Evolutionary conservation across 176 grass and related monocot genomes (phyloP).

Genomic region (Oryza glumipatula): DNA sequence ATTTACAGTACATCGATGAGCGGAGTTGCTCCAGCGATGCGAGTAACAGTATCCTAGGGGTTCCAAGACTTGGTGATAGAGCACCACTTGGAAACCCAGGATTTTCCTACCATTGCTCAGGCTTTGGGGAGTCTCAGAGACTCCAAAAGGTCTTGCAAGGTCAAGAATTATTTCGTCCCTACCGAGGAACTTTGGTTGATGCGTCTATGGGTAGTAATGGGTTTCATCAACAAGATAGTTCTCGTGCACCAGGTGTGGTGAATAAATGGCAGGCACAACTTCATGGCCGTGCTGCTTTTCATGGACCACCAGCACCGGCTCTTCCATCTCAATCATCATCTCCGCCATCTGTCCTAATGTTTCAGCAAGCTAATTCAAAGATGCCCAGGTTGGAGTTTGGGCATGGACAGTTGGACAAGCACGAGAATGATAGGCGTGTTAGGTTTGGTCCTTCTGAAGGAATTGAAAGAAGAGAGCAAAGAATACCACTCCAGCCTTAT

Average conservation of each 20-base stretch:
- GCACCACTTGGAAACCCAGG: conserved; percentile 52
- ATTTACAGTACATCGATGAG: conserved; percentile 57
- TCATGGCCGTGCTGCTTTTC: conserved; percentile 34
- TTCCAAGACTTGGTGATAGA: conserved; percentile 56
- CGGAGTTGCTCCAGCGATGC: conserved; percentile 52
- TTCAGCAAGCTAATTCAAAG: conserved; percentile 52
- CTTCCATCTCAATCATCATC: conserved; percentile 52
- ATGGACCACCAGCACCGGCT: conserved; percentile 19
- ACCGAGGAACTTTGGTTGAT: conserved; percentile 54
- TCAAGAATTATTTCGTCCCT: conserved; percentile 90
- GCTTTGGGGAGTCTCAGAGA: conserved; percentile 86
- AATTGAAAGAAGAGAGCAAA: conserved; percentile 26
- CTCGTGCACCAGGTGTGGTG: conserved; percentile 12
- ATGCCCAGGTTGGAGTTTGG: conserved; percentile 38
- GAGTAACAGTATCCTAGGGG: conserved; percentile 46
- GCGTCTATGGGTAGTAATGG: conserved; percentile 27
- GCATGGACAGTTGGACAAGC: conserved; percentile 34
- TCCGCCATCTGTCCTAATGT: conserved; percentile 63
- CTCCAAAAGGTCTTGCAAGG: conserved; percentile 99
- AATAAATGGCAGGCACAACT: conserved; percentile 58
- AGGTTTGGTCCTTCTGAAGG: conserved; percentile 22
- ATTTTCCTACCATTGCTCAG: conserved; percentile 65
- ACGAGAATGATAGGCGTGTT: background rate
- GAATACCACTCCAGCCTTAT: conserved; percentile 10
- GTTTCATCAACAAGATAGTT: conserved; percentile 50